Evolutionary conservation across 176 grass and related monocot genomes (phyloP).

Genomic region (Tuctoria greenei): DNA sequence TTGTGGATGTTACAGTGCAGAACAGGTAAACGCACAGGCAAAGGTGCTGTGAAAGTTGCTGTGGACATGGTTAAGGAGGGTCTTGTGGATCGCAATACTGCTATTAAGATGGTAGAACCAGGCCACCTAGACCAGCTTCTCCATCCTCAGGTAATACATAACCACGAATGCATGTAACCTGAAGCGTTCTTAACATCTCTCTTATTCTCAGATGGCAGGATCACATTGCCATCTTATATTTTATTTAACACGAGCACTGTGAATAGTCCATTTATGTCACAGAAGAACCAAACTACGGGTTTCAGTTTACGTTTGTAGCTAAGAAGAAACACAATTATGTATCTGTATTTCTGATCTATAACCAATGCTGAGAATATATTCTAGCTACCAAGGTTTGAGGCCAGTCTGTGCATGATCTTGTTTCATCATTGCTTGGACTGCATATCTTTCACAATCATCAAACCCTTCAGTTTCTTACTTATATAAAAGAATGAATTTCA

Average conservation of each 20-base stretch:
- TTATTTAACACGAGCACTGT: neutral
- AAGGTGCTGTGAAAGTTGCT: conserved; percentile 87
- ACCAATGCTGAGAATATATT: conserved; percentile 8
- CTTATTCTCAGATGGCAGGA: neutral
- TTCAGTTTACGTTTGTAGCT: conserved; percentile 2
- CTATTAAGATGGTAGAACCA: conserved; percentile 96
- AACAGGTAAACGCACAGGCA: conserved; percentile 82
- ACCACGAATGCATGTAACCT: conserved; percentile 1
- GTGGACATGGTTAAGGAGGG: conserved; percentile 89
- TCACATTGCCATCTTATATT: neutral
- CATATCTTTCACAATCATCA: neutral
- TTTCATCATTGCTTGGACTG: neutral
- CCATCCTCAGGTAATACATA: conserved; percentile 86
- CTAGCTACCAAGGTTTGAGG: neutral
- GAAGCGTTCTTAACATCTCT: neutral
- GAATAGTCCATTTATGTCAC: neutral
- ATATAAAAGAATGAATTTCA: neutral
- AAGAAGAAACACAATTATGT: neutral
- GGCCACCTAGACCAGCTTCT: conserved; percentile 96
- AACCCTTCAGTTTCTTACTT: neutral
- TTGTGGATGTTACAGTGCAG: conserved; percentile 99
- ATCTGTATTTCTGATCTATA: neutral
- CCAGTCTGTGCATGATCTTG: neutral
- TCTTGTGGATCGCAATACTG: conserved; percentile 59
- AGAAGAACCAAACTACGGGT: neutral